These are phyloP conservation scores for Aspergillus bombycis DNA, from an alignment of 2,329 filamentous ascomycete genomes.

Conservation along the genomic window DNA sequence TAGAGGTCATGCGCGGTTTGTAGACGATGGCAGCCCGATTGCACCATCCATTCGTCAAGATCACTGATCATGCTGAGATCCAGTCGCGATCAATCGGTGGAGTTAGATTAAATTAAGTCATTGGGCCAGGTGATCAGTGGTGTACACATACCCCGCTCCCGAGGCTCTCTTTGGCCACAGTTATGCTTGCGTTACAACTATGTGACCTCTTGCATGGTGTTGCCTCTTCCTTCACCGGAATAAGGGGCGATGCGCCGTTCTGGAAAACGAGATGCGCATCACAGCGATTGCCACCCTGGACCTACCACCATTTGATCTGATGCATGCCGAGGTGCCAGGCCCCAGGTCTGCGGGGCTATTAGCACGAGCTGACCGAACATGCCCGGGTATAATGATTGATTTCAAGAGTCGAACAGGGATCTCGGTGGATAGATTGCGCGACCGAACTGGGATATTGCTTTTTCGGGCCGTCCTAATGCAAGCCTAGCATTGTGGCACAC, in stretches of 20 bases:
- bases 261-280: neutral
- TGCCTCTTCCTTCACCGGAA: neutral
- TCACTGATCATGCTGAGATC: neutral
- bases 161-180: neutral
- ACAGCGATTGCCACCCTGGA: neutral
- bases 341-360: neutral
- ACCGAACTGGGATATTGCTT: slow-evolving; percentile 2
- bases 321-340: neutral
- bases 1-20: neutral
- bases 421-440: slow-evolving; percentile 7
- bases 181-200: neutral
- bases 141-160: neutral
- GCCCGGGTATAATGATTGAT: neutral
- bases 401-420: neutral
- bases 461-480: neutral
- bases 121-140: neutral
- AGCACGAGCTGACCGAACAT: slow-evolving; percentile 2
- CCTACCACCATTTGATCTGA: neutral
- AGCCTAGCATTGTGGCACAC: neutral
- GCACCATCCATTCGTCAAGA: neutral
- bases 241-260: neutral
- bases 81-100: neutral
- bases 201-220: neutral
- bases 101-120: neutral
- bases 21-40: neutral